Base-by-base conservation (phyloP, 2,329 filamentous ascomycete genomes). In the Aureobasidium sp. region DNA sequence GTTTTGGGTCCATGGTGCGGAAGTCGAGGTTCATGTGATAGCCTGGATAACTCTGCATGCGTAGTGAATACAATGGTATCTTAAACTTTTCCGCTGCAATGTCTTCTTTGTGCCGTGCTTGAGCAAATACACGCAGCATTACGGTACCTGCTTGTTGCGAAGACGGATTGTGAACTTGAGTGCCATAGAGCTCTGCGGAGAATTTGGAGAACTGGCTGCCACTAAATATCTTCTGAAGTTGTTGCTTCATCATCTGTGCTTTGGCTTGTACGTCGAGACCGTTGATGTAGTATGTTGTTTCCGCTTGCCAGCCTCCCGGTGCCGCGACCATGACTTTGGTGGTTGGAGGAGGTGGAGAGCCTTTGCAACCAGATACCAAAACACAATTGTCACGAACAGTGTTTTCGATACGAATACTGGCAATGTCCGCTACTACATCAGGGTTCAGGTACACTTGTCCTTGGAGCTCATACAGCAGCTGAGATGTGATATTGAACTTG, bases 391-490 rank as follows among this genome's bases (percentile, higher is more conserved):
- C 70, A 1, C 29, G 42, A 22, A 75, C 76, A 5, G 80, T 62
- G 59, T 85, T 77, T 50, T 81, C 77, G 63, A 86, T 81, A 62
- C 74, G 76, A 40, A 83, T 71, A n/a, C 77, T 72, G 50, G 77
- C 72, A 15, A 85, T 70, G 15, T 81, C 67, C 0, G 82, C 82
- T 0, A 78, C 82, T 33, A 84, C 81, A 64, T 84, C 82, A 0
- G 77, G 79, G 70, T 84, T 83, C 73, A 77, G 81, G 68, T 85
- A 85, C 74, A 77, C 79, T 0, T 78, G 79, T 5, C 81, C 81
- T 65, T 82, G 80, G 17, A 82, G 78, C 68, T 82, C 80, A 66
- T 82, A 83, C 1, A 83, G 66, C 2, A 83, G 71, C 63, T 84
- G 81, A 3, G 77, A 79, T 0, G 76, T 77, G 61, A 80, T 79